These are phyloP conservation scores for Thelephora aurantiotincta DNA, from an alignment of 768 basidiomycete species.

Conservation along the genomic window DNA sequence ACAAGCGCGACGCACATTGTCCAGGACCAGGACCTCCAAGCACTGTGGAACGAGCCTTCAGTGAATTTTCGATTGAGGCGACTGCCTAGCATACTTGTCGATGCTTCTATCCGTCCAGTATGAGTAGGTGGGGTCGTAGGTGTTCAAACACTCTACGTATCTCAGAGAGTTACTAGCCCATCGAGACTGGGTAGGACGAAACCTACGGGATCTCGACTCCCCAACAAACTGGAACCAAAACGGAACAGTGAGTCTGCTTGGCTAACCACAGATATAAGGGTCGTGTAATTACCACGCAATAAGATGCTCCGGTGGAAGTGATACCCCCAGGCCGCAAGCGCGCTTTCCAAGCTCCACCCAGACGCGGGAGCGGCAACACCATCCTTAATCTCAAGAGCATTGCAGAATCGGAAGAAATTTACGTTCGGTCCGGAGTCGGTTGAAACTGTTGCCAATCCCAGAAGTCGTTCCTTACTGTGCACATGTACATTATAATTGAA, in stretches of 20 bases:
- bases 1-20: constrained; percentile 28
- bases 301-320: constrained; percentile 32
- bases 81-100: constrained; percentile 31
- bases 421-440: constrained; percentile 30
- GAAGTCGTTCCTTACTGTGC: constrained; percentile 28
- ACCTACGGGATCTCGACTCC: constrained; percentile 31
- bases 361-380: constrained; percentile 31
- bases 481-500: neutral
- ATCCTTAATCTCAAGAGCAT: constrained; percentile 51
- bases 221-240: constrained; percentile 35
- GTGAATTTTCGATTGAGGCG: too few species aligned
- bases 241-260: neutral
- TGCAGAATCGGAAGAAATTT: constrained; percentile 47
- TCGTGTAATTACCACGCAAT: constrained; percentile 27
- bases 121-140: constrained; percentile 21
- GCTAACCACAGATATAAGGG: neutral
- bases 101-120: constrained; percentile 43
- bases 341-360: constrained; percentile 52
- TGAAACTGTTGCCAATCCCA: constrained; percentile 60
- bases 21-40: constrained; percentile 55
- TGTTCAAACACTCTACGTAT: constrained; percentile 21
- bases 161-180: neutral
- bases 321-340: constrained; percentile 43
- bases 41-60: neutral
- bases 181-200: neutral